phyloP scores from a whole-genome alignment of 768 basidiomycete species.

The Chiua virens region DNA sequence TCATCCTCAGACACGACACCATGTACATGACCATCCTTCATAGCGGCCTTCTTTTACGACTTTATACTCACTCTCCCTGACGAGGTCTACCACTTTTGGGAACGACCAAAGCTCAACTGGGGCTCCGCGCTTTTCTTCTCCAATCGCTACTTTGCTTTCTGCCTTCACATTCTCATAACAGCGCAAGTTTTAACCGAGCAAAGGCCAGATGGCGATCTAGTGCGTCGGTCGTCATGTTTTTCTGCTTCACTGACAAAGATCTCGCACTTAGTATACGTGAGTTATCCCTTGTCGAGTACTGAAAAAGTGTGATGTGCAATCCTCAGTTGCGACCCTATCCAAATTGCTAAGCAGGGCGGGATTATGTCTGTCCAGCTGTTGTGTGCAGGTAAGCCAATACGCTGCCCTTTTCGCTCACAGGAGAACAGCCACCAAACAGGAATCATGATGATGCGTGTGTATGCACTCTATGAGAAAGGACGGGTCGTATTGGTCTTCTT shows the following conservation, averaged over 20 bases:
- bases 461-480: conserved; percentile 16
- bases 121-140: conserved; percentile 39
- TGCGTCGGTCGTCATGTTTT: neutral
- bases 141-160: conserved; percentile 42
- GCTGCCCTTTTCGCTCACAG: neutral
- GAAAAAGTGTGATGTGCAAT: neutral
- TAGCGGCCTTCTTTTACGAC: conserved; percentile 42
- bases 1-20: neutral
- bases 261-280: conserved; percentile 9
- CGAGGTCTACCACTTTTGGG: conserved; percentile 50
- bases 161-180: conserved; percentile 39
- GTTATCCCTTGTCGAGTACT: neutral
- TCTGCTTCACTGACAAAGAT: neutral
- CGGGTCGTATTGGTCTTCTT: conserved; percentile 4
- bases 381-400: conserved; percentile 2
- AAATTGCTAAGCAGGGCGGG: neutral
- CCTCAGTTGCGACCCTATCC: conserved; percentile 1
- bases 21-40: neutral
- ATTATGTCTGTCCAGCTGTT: conserved; percentile 10
- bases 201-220: neutral
- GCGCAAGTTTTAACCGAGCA: conserved; percentile 34
- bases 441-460: conserved; percentile 22
- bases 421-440: neutral
- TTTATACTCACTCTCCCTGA: conserved; percentile 42
- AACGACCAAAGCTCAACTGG: conserved; percentile 28